Evolutionary conservation across 1,284 basidiomycete species (phyloP).

Genomic region (Cronartium quercuum): DNA sequence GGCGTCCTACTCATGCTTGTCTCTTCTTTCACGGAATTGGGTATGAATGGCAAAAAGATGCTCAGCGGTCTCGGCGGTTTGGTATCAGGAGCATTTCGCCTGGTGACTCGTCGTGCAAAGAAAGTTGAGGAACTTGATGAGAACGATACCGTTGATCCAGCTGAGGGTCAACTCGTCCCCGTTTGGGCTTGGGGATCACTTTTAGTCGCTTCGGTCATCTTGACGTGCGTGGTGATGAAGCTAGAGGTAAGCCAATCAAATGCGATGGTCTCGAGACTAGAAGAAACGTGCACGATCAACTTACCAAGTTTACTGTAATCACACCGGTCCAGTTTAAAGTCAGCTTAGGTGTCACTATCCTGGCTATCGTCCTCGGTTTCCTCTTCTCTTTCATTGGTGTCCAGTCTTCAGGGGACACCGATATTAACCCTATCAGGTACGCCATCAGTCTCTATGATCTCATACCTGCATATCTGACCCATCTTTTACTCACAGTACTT

Average conservation of each 20-base stretch:
- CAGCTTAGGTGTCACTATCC: conserved; percentile 50
- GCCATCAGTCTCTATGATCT: not conserved
- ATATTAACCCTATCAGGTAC: conserved; percentile 58
- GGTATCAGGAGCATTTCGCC: conserved; percentile 40
- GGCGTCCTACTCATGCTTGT: conserved; percentile 55
- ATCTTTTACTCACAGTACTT: conserved; percentile 47
- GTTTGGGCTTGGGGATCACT: conserved; percentile 58
- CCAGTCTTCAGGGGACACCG: conserved; percentile 56
- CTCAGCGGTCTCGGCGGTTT: conserved; percentile 45
- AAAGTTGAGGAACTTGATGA: conserved; percentile 39
- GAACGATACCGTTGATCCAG: conserved; percentile 53
- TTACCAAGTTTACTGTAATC: not conserved
- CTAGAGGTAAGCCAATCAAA: conserved; percentile 10
- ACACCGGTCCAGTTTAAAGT: conserved; percentile 45
- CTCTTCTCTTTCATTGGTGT: conserved; percentile 65
- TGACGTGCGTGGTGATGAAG: conserved; percentile 55
- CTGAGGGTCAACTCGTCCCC: conserved; percentile 58
- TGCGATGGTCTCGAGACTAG: too few species aligned
- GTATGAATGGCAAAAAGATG: conserved; percentile 47
- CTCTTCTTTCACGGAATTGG: conserved; percentile 49
- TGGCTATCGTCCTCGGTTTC: conserved; percentile 55
- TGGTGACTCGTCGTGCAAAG: conserved; percentile 40
- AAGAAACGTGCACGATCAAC: not conserved
- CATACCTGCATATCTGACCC: not conserved
- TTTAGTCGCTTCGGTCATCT: conserved; percentile 54